phyloP scores from a whole-genome alignment of 306 rosid genomes.

The Argentina anserina region DNA sequence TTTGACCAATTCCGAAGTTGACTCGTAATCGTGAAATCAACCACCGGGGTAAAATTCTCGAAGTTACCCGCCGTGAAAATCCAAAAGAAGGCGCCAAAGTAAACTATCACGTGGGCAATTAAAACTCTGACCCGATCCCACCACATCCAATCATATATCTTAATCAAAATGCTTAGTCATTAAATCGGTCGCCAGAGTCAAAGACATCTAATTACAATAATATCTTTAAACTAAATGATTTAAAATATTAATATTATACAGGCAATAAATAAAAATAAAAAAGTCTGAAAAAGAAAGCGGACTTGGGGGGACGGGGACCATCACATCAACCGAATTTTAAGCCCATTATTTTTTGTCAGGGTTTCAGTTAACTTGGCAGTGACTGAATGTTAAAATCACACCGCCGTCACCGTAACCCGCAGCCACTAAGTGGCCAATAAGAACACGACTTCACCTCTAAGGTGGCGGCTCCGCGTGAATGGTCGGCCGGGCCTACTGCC shows the following conservation, averaged over 20 bases:
- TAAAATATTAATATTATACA: neutral
- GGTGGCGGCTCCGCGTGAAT: neutral
- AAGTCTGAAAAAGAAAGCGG: neutral
- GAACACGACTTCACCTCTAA: neutral
- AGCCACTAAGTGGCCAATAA: neutral
- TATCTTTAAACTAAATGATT: neutral
- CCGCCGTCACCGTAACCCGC: neutral
- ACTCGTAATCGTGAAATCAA: neutral
- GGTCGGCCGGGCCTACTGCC: neutral
- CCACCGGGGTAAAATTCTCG: neutral
- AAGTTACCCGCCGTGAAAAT: neutral
- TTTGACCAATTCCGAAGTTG: neutral
- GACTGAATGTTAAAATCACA: constrained; percentile 13
- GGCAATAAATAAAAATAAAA: neutral
- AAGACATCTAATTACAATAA: neutral
- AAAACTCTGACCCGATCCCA: neutral
- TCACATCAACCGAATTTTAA: constrained; percentile 2
- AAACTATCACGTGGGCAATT: neutral
- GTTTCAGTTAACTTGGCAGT: neutral
- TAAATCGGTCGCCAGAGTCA: neutral
- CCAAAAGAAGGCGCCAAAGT: neutral
- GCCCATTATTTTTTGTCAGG: neutral
- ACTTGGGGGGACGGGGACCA: neutral
- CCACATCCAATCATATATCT: neutral
- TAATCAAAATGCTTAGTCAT: neutral